Percentiles rank a stretch among this genome's conserved stretches.
Conservation (phyloP, 139 green algal species). For the Coccomyxa sp. region DNA sequence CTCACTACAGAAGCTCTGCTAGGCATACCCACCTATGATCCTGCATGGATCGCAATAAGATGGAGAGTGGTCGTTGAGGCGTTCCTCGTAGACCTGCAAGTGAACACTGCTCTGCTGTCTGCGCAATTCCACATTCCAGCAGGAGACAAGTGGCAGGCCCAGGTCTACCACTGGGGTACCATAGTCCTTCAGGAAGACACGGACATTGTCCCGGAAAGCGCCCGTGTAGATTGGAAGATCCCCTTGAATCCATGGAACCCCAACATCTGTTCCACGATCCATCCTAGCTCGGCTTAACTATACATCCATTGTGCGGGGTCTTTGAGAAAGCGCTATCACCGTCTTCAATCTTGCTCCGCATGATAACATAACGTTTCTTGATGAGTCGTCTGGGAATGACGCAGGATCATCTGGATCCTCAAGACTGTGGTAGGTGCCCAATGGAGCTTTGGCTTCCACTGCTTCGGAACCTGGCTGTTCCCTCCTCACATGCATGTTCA, state of each 20-base stretch:
- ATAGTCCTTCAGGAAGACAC: conserved; percentile 8
- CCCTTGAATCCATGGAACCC: neutral
- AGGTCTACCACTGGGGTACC: neutral
- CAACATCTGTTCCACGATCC: too few relatives aligned
- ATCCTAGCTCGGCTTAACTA: too few relatives aligned
- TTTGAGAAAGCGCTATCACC: too few relatives aligned
- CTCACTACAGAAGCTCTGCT: neutral
- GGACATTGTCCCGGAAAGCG: conserved; percentile 2
- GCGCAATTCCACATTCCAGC: conserved; percentile 24
- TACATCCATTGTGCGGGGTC: too few relatives aligned
- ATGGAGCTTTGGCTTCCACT: too few relatives aligned
- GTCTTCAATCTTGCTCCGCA: too few relatives aligned
- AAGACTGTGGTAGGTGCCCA: too few relatives aligned
- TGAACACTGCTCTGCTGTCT: neutral
- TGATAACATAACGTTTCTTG: too few relatives aligned
- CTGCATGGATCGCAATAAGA: conserved; percentile 75
- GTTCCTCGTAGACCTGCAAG: conserved; percentile 43
- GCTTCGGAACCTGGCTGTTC: too few relatives aligned
- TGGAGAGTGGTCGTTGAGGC: neutral
- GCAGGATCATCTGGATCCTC: too few relatives aligned
- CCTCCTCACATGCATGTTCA: too few relatives aligned
- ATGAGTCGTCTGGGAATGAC: too few relatives aligned
- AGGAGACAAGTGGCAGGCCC: conserved; percentile 9
- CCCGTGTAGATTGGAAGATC: neutral
- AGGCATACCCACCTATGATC: conserved; percentile 66